phyloP scores from a whole-genome alignment of 257 asterid species.

The Scutellaria galericulata region DNA sequence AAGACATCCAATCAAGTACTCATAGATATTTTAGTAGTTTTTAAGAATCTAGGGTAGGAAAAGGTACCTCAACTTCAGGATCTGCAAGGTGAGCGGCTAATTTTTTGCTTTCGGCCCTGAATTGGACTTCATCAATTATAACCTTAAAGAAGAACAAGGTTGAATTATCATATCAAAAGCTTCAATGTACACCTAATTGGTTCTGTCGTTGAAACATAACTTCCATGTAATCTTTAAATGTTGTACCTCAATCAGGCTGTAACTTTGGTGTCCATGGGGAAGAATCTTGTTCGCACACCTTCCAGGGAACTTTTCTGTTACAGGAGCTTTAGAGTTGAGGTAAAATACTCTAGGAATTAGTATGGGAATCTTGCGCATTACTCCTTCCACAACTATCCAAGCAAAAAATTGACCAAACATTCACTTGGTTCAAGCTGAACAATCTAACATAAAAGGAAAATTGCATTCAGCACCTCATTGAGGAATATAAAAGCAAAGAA shows the following conservation, averaged over 20 bases:
- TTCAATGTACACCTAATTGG: background rate
- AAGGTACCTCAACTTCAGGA: slow-evolving; percentile 93
- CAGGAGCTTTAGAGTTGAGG: slow-evolving; percentile 94
- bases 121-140: slow-evolving; percentile 84
- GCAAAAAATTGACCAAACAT: slow-evolving; percentile 83
- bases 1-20: slow-evolving; percentile 25
- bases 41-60: slow-evolving; percentile 27
- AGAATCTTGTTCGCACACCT: slow-evolving; percentile 86
- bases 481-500: slow-evolving; percentile 26
- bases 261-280: slow-evolving; percentile 90
- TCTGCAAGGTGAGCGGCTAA: slow-evolving; percentile 95
- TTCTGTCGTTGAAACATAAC: slow-evolving; percentile 17
- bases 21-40: slow-evolving; percentile 11
- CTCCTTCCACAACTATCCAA: slow-evolving; percentile 90
- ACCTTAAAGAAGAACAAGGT: slow-evolving; percentile 54
- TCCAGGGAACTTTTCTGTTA: slow-evolving; percentile 96
- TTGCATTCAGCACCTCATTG: slow-evolving; percentile 31
- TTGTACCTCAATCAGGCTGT: slow-evolving; percentile 86
- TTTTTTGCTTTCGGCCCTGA: slow-evolving; percentile 83
- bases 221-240: slow-evolving; percentile 23
- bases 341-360: slow-evolving; percentile 81
- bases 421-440: slow-evolving; percentile 80
- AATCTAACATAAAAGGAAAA: slow-evolving; percentile 56
- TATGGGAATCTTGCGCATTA: slow-evolving; percentile 80
- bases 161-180: slow-evolving; percentile 17